A percentile compares a stretch with the other conserved stretches of the same genome.
Conservation (phyloP, 73 alveolate genomes). For the Blepharisma japonicum region DNA sequence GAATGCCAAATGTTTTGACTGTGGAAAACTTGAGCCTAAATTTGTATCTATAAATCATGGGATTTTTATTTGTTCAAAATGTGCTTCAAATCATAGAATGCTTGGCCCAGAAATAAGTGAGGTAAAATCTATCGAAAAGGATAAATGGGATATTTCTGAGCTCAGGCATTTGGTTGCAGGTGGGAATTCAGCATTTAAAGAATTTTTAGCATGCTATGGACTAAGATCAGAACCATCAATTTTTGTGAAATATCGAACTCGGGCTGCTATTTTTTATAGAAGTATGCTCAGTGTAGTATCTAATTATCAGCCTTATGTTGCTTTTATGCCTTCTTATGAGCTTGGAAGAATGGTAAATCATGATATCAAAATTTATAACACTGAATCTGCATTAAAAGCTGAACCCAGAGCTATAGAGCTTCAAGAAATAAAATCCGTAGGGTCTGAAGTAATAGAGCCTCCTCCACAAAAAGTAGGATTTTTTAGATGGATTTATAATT, state of each 20-base stretch:
- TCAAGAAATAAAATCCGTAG: too few relatives aligned
- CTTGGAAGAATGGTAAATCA: too few relatives aligned
- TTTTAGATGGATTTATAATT: too few relatives aligned
- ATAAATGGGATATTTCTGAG: slow-evolving; percentile 80
- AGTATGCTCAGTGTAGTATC: slow-evolving; percentile 30
- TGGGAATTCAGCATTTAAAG: slow-evolving; percentile 82
- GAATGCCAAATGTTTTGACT: slow-evolving; percentile 80
- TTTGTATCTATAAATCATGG: slow-evolving; percentile 93
- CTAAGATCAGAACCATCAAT: not conserved
- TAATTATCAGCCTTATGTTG: too few relatives aligned
- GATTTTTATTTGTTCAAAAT: slow-evolving; percentile 81
- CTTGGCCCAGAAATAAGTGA: slow-evolving; percentile 74
- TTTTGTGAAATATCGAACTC: slow-evolving; percentile 56
- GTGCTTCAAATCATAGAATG: slow-evolving; percentile 85
- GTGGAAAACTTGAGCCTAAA: slow-evolving; percentile 75
- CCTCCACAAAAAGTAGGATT: too few relatives aligned
- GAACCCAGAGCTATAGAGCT: too few relatives aligned
- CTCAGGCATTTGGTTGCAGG: slow-evolving; percentile 82
- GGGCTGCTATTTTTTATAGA: slow-evolving; percentile 75
- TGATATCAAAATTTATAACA: too few relatives aligned
- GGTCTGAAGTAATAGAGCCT: too few relatives aligned
- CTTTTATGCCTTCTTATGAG: too few relatives aligned
- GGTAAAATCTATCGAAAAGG: slow-evolving; percentile 71
- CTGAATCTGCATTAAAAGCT: too few relatives aligned
- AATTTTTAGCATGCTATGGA: slow-evolving; percentile 55